These are phyloP conservation scores for Fraxinus cuspidata DNA, from an alignment of 257 asterid species.

Conservation along the genomic window DNA sequence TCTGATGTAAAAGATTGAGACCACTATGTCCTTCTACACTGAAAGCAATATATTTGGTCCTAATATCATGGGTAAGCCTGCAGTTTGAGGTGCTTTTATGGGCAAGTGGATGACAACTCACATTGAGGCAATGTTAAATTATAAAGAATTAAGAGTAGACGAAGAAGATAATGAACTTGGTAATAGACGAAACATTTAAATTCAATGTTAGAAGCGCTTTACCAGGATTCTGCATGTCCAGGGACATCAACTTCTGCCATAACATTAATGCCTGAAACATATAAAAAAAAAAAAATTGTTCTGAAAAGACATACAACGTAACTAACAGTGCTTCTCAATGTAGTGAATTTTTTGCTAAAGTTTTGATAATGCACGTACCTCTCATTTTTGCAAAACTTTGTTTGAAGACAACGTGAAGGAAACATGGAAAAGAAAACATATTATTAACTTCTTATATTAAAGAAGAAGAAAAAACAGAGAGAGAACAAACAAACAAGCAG, in stretches of 20 bases:
- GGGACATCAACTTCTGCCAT: constrained; percentile 98
- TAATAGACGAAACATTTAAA: background rate
- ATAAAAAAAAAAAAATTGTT: background rate
- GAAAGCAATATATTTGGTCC: background rate
- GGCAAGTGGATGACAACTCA: background rate
- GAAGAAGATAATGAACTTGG: constrained; percentile 14
- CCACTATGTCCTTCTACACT: background rate
- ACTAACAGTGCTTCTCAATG: background rate
- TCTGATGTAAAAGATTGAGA: background rate
- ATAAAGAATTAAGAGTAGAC: background rate
- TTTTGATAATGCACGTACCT: constrained; percentile 50
- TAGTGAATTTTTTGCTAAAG: background rate
- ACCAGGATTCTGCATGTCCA: constrained; percentile 97
- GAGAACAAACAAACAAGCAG: constrained; percentile 17
- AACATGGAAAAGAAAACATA: constrained; percentile 30
- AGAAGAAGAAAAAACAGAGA: constrained; percentile 1
- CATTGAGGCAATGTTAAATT: background rate
- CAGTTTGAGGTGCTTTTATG: background rate
- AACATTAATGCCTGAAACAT: constrained; percentile 71
- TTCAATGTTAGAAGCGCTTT: constrained; percentile 29
- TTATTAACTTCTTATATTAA: constrained; percentile 34
- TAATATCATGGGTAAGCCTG: background rate
- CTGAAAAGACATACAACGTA: constrained; percentile 1
- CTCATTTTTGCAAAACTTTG: constrained; percentile 84
- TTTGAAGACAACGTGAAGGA: constrained; percentile 30